A percentile compares a stretch with the other conserved stretches of the same genome.
Conservation (phyloP, 2,329 filamentous ascomycete species). For the Microcera coccophila region DNA sequence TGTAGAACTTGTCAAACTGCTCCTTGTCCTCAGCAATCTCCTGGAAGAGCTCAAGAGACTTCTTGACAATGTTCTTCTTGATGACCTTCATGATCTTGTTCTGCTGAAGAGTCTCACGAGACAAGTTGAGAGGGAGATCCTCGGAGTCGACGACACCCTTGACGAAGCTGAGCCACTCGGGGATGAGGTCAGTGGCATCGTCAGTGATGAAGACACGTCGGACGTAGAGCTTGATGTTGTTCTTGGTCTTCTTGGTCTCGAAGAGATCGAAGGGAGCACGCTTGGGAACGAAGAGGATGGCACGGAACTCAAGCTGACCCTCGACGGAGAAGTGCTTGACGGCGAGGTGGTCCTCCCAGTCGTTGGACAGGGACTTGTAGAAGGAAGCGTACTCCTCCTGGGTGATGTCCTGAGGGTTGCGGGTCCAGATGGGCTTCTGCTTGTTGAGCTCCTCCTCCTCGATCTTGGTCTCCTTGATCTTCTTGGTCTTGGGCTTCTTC, state of each 20-base stretch:
- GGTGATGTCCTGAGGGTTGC: constrained; percentile 92
- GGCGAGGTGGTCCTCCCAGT: constrained; percentile 98
- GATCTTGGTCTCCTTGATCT: constrained; percentile 96
- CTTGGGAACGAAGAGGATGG: constrained; percentile 99
- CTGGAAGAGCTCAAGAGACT: constrained; percentile 98
- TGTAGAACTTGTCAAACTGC: constrained; percentile 99
- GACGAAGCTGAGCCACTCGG: constrained; percentile 98
- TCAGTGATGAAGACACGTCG: constrained; percentile 99
- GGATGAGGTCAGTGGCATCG: constrained; percentile 97
- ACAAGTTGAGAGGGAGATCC: constrained; percentile 98
- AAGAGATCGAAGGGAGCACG: constrained; percentile 99
- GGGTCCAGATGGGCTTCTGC: constrained; percentile 99
- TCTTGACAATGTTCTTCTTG: constrained; percentile 99
- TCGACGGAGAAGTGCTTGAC: constrained; percentile 99
- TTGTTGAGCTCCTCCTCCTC: constrained; percentile 99
- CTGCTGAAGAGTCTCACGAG: constrained; percentile 99
- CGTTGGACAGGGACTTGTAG: constrained; percentile 99
- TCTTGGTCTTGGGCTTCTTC: constrained; percentile 98
- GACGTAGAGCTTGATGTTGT: constrained; percentile 99
- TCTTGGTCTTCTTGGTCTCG: constrained; percentile 99
- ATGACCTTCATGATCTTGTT: constrained; percentile 99
- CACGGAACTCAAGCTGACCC: constrained; percentile 99
- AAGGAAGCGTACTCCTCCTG: constrained; percentile 97
- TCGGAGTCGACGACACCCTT: constrained; percentile 99
- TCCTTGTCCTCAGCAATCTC: constrained; percentile 99